Conservation (phyloP, 2,329 filamentous ascomycete genomes). For the Didymella keratinophila region DNA sequence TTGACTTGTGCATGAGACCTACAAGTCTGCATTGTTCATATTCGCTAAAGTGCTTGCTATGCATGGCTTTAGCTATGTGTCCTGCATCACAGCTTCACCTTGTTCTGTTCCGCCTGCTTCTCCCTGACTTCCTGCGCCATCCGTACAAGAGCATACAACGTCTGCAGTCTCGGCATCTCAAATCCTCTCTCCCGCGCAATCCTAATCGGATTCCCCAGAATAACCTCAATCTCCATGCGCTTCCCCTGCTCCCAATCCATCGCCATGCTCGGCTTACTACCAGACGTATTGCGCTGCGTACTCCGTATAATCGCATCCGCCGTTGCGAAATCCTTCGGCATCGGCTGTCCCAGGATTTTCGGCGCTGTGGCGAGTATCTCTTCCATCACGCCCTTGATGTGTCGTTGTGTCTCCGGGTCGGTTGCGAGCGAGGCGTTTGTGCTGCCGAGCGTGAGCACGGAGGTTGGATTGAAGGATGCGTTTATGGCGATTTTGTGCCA, state of each 20-base stretch:
- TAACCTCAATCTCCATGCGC: conserved; percentile 75
- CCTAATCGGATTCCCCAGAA: conserved; percentile 73
- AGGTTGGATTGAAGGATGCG: conserved; percentile 75
- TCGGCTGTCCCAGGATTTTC: conserved; percentile 66
- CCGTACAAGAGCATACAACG: conserved; percentile 69
- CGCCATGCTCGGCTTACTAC: conserved; percentile 70
- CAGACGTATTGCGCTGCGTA: conserved; percentile 67
- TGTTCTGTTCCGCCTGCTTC: conserved; percentile 43
- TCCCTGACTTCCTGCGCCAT: conserved; percentile 63
- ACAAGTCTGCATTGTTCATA: too few species aligned
- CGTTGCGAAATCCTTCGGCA: conserved; percentile 67
- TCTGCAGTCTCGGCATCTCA: conserved; percentile 72
- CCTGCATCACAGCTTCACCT: conserved; percentile 20
- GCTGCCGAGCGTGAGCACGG: conserved; percentile 70
- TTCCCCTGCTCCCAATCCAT: conserved; percentile 73
- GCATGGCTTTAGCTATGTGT: background rate
- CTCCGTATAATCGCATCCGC: conserved; percentile 70
- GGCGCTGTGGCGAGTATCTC: conserved; percentile 73
- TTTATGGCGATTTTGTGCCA: conserved; percentile 84
- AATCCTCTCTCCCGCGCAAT: conserved; percentile 69
- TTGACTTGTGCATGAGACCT: too few species aligned
- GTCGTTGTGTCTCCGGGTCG: conserved; percentile 68
- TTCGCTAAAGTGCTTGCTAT: too few species aligned
- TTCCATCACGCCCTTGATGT: conserved; percentile 72
- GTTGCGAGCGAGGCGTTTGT: conserved; percentile 72